These are phyloP conservation scores for Perkinsus olseni DNA, from an alignment of 169 alveolate species.

Conservation along the genomic window DNA sequence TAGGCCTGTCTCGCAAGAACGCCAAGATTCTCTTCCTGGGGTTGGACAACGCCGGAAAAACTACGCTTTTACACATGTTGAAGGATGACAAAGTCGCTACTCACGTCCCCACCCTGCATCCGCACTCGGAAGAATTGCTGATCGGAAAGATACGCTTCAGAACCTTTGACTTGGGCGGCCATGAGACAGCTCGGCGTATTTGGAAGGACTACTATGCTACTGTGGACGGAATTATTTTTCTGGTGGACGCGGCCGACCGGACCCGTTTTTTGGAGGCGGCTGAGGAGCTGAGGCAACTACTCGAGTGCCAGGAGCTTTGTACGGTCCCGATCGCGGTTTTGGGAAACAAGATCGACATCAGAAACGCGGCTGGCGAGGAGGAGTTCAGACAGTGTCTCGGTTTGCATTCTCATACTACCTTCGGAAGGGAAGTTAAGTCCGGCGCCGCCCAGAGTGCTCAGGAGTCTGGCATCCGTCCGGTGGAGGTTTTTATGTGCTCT, in stretches of 20 bases:
- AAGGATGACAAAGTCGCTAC: constrained; percentile 90
- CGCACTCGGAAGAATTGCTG: constrained; percentile 82
- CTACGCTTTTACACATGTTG: constrained; percentile 90
- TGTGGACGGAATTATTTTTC: constrained; percentile 90
- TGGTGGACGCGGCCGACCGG: constrained; percentile 91
- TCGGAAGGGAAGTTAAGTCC: constrained; percentile 49
- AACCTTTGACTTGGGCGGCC: constrained; percentile 93
- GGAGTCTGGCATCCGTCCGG: constrained; percentile 66
- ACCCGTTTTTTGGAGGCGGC: constrained; percentile 82
- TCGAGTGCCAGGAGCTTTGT: constrained; percentile 73
- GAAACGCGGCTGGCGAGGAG: constrained; percentile 90
- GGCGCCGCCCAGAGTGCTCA: constrained; percentile 29
- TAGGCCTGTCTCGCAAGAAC: constrained; percentile 78
- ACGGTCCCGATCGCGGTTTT: constrained; percentile 87
- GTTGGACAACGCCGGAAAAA: constrained; percentile 98
- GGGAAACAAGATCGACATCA: constrained; percentile 94
- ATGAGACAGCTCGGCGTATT: constrained; percentile 91
- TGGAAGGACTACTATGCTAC: constrained; percentile 91
- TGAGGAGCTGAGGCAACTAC: constrained; percentile 75
- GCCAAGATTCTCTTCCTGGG: constrained; percentile 84
- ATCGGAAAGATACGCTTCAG: constrained; percentile 85
- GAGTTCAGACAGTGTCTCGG: constrained; percentile 84
- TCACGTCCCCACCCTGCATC: constrained; percentile 93
- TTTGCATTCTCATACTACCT: constrained; percentile 41
- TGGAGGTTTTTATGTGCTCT: constrained; percentile 92